phyloP scores from a whole-genome alignment of 805 yeast genomes.

The Helenozyma rhizophorensis region DNA sequence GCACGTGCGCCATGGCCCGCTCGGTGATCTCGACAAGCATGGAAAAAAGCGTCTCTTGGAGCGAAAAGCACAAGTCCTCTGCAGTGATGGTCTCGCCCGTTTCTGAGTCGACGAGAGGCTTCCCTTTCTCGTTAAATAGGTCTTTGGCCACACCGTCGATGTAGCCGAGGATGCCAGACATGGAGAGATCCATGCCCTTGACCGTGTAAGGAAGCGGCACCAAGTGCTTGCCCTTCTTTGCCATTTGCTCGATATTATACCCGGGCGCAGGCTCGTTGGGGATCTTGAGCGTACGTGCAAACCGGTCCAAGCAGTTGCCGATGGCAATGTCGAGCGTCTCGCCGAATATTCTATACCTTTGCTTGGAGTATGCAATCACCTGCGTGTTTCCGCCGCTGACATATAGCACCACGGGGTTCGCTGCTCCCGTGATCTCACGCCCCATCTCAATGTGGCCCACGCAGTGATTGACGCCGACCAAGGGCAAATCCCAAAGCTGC shows the following conservation, averaged over 20 bases:
- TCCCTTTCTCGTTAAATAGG: conserved; percentile 44
- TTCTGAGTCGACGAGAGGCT: conserved; percentile 35
- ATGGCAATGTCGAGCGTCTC: conserved; percentile 97
- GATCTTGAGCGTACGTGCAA: conserved; percentile 85
- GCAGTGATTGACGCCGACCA: conserved; percentile 96
- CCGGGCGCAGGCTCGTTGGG: conserved; percentile 97
- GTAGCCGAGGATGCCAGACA: conserved; percentile 91
- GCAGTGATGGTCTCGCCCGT: conserved; percentile 57
- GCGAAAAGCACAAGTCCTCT: conserved; percentile 87
- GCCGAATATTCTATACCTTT: conserved; percentile 96
- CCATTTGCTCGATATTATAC: conserved; percentile 92
- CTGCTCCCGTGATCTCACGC: conserved; percentile 94
- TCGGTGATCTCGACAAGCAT: conserved; percentile 98
- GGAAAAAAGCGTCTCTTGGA: conserved; percentile 89
- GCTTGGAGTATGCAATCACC: conserved; percentile 92
- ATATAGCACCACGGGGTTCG: conserved; percentile 93
- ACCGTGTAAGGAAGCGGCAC: conserved; percentile 92
- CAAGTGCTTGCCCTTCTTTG: conserved; percentile 59
- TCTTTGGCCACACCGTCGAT: conserved; percentile 79
- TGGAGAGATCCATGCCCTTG: conserved; percentile 96
- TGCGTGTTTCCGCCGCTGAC: conserved; percentile 99
- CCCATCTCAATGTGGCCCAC: conserved; percentile 99
- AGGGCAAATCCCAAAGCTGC: conserved; percentile 74
- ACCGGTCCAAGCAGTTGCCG: conserved; percentile 93
- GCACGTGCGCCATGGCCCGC: conserved; percentile 97